These are phyloP conservation scores for Monosporascus sp. DNA, from an alignment of 2,329 filamentous ascomycete species.

Conservation along the genomic window DNA sequence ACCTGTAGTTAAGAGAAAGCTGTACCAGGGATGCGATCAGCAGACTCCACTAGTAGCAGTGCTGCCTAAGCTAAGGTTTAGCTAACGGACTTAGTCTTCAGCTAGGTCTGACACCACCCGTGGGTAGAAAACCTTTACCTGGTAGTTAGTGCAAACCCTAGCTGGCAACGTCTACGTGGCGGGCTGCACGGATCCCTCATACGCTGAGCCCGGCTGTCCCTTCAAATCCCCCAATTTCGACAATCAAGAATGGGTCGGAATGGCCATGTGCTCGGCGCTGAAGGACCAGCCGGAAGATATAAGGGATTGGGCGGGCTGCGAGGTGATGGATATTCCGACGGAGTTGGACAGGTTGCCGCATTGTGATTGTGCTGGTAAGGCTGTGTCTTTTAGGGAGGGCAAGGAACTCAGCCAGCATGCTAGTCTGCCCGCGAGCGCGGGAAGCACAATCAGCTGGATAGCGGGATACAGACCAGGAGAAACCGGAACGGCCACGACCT, in stretches of 20 bases:
- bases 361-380: background rate
- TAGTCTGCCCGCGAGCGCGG: background rate
- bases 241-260: background rate
- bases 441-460: background rate
- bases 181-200: background rate
- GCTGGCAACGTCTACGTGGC: background rate
- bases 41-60: no score
- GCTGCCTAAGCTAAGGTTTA: no score
- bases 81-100: no score
- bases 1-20: no score
- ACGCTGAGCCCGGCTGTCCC: background rate
- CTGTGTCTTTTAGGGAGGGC: background rate
- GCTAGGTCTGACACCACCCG: no score
- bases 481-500: background rate
- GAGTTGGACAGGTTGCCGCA: background rate
- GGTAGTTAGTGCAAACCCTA: no score
- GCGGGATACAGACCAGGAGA: background rate
- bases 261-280: background rate
- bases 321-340: background rate
- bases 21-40: no score
- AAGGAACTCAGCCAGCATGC: background rate
- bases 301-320: background rate
- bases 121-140: no score
- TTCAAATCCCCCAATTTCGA: background rate
- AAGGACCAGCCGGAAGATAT: background rate